Conservation (phyloP, 164 flowering plant genomes). For the Vitis labrusca region DNA sequence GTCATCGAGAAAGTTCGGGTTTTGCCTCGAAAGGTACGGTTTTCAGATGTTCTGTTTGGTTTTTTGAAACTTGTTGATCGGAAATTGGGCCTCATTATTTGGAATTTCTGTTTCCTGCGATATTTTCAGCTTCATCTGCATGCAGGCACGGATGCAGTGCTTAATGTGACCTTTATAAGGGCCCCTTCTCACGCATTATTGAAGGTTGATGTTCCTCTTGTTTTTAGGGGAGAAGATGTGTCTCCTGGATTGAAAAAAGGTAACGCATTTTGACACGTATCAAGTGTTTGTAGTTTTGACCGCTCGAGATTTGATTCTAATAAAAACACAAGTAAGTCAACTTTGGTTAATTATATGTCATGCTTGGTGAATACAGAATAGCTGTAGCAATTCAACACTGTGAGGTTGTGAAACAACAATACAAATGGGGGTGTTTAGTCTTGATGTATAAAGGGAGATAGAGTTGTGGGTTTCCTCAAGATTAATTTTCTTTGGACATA, state of each 20-base stretch:
- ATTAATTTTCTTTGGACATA: no score
- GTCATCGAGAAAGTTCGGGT: constrained; percentile 82
- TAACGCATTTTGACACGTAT: constrained; percentile 9
- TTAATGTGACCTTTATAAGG: constrained; percentile 90
- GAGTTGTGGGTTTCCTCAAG: no score
- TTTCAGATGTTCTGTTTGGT: neutral
- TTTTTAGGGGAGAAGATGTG: constrained; percentile 87
- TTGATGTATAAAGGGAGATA: no score
- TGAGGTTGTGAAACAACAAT: no score
- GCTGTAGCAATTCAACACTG: no score
- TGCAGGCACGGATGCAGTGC: constrained; percentile 65
- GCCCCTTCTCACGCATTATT: constrained; percentile 85
- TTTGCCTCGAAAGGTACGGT: constrained; percentile 68
- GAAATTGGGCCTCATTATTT: neutral
- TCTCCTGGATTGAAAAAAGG: constrained; percentile 95
- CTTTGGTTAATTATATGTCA: no score
- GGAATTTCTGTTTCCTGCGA: neutral
- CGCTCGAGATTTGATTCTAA: neutral
- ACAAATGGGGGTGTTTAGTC: no score
- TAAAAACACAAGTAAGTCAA: no score
- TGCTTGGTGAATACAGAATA: no score
- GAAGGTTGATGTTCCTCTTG: constrained; percentile 89
- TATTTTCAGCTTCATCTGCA: constrained; percentile 73
- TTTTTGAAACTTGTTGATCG: neutral
- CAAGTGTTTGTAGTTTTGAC: neutral